phyloP scores from a whole-genome alignment of 208 protist species.

The Entamoeba invadens region DNA sequence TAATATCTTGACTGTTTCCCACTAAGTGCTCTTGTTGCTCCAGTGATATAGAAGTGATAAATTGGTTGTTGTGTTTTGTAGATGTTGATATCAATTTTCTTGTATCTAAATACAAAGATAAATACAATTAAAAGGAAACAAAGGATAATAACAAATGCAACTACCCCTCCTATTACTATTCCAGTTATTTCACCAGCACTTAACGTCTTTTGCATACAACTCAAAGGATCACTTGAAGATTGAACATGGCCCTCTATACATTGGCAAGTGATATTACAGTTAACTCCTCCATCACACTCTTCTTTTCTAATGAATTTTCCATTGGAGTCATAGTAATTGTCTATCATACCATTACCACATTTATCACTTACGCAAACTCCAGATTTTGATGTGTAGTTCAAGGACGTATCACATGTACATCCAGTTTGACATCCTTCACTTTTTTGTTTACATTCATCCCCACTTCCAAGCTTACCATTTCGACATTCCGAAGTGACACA shows the following conservation, averaged over 20 bases:
- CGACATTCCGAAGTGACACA: neutral
- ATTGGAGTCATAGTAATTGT: neutral
- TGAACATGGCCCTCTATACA: neutral
- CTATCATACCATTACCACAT: neutral
- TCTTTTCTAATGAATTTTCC: neutral
- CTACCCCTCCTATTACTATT: neutral
- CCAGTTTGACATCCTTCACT: neutral
- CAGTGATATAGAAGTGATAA: neutral
- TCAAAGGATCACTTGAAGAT: neutral
- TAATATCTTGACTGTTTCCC: neutral
- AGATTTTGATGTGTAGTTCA: neutral
- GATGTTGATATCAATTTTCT: neutral
- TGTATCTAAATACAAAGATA: neutral
- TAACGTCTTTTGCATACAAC: neutral
- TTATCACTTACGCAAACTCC: neutral
- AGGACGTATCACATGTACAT: neutral
- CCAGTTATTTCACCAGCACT: neutral
- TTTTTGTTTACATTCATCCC: neutral
- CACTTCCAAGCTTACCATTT: neutral
- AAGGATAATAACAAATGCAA: neutral
- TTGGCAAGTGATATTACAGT: neutral
- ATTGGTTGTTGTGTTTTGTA: neutral
- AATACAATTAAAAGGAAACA: neutral
- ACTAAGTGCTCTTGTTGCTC: neutral
- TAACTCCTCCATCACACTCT: neutral